Evolutionary conservation across 805 yeast species (phyloP).

Genomic region (Crinitomyces ghanaensis): DNA sequence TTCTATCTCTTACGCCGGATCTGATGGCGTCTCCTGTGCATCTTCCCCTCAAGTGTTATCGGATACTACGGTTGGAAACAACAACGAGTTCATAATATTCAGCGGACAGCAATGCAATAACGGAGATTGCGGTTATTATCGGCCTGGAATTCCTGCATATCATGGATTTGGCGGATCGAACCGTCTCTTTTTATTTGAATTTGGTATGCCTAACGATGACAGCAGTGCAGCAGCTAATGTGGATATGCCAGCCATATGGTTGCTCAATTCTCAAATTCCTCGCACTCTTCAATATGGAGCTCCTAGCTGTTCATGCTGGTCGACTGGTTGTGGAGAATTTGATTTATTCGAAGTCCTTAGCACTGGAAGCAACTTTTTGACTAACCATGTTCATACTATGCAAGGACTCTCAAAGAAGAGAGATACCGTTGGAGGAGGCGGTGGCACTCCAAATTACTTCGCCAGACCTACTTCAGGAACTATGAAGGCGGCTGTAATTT

Average conservation of each 20-base stretch:
- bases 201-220: constrained; percentile 72
- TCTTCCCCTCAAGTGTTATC: constrained; percentile 54
- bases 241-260: constrained; percentile 98
- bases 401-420: no score
- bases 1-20: constrained; percentile 74
- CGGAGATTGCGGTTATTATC: constrained; percentile 70
- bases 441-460: constrained; percentile 82
- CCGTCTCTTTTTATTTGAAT: constrained; percentile 88
- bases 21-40: constrained; percentile 69
- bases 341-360: constrained; percentile 85
- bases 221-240: constrained; percentile 35
- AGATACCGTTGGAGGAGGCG: constrained; percentile 66
- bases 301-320: constrained; percentile 87
- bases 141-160: constrained; percentile 80
- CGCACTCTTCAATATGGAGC: constrained; percentile 92
- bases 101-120: constrained; percentile 36
- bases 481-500: constrained; percentile 84
- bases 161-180: constrained; percentile 81
- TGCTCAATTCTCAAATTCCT: constrained; percentile 90
- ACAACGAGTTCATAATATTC: constrained; percentile 74
- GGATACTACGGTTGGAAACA: constrained; percentile 58
- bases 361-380: constrained; percentile 59
- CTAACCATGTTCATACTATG: constrained; percentile 63
- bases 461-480: constrained; percentile 68
- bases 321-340: constrained; percentile 94